A percentile compares a stretch with the other conserved stretches of the same genome.
phyloP scores from a whole-genome alignment of 1,139 yeast species.

The Yamadazyma conglobata region DNA sequence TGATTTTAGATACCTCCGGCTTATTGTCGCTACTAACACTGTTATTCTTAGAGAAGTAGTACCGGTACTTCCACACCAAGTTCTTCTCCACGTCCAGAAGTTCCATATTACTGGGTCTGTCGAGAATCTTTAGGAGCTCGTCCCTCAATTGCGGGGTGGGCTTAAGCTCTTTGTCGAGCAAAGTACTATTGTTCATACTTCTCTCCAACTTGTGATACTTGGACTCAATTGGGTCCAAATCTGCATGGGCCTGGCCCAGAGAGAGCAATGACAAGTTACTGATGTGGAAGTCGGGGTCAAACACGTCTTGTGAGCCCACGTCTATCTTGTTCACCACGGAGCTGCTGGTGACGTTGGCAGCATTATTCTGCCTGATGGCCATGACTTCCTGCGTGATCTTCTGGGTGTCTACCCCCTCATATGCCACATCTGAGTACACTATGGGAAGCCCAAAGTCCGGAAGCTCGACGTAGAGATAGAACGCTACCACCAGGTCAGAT shows the following conservation, averaged over 20 bases:
- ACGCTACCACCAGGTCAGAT: constrained; percentile 24
- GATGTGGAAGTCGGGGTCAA: constrained; percentile 39
- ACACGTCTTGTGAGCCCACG: constrained; percentile 28
- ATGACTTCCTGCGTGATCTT: constrained; percentile 9
- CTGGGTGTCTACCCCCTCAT: constrained; percentile 16
- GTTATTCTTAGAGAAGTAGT: constrained; percentile 69
- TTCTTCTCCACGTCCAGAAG: constrained; percentile 82
- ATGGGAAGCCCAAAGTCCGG: constrained; percentile 79
- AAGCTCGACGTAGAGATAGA: constrained; percentile 62
- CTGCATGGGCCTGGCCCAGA: no score
- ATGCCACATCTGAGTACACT: constrained; percentile 62
- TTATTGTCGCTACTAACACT: constrained; percentile 14
- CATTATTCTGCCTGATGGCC: constrained; percentile 5
- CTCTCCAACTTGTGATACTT: constrained; percentile 84
- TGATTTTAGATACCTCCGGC: constrained; percentile 27
- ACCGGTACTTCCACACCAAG: constrained; percentile 87
- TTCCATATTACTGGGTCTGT: constrained; percentile 81
- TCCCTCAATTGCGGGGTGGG: constrained; percentile 85
- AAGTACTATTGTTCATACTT: constrained; percentile 66
- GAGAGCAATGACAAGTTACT: constrained; percentile 8
- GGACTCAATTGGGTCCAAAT: constrained; percentile 63
- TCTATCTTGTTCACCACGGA: constrained; percentile 35
- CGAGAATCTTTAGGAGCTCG: constrained; percentile 62
- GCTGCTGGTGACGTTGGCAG: constrained; percentile 19
- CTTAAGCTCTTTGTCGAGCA: constrained; percentile 78